Evolutionary conservation across 2,329 filamentous ascomycete genomes (phyloP).

Genomic region (Colletotrichum cordylinicola): DNA sequence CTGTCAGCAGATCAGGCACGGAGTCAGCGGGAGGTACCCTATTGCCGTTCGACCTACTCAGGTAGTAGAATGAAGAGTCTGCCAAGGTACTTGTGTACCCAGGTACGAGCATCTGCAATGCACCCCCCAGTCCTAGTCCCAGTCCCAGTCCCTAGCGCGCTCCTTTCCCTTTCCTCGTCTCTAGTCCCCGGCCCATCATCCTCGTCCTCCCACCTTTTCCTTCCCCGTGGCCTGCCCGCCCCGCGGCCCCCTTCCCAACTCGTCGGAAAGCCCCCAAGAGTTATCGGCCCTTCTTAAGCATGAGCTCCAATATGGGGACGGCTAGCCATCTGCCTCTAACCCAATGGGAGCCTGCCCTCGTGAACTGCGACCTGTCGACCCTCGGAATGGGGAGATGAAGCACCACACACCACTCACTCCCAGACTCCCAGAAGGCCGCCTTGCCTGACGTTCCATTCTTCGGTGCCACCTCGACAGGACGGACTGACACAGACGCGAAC

Average conservation of each 20-base stretch:
- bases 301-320: constrained; percentile 20
- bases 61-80: not conserved
- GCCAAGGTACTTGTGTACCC: not conserved
- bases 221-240: constrained; percentile 14
- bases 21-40: not conserved
- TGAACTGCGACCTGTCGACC: constrained; percentile 6
- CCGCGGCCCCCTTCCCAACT: constrained; percentile 21
- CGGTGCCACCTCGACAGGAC: not conserved
- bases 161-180: not conserved
- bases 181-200: not conserved
- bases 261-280: constrained; percentile 17
- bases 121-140: not conserved
- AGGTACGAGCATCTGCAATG: not conserved
- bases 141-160: not conserved
- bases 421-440: not conserved
- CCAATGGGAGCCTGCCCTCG: constrained; percentile 8
- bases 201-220: not conserved
- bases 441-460: constrained; percentile 8
- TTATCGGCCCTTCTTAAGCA: constrained; percentile 22
- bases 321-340: constrained; percentile 15
- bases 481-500: constrained; percentile 14
- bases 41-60: not conserved
- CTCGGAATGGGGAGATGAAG: constrained; percentile 18
- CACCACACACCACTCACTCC: not conserved
- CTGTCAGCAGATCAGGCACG: not conserved